Conservation (phyloP, 1,139 yeast genomes). For the Hansenula sp. region DNA sequence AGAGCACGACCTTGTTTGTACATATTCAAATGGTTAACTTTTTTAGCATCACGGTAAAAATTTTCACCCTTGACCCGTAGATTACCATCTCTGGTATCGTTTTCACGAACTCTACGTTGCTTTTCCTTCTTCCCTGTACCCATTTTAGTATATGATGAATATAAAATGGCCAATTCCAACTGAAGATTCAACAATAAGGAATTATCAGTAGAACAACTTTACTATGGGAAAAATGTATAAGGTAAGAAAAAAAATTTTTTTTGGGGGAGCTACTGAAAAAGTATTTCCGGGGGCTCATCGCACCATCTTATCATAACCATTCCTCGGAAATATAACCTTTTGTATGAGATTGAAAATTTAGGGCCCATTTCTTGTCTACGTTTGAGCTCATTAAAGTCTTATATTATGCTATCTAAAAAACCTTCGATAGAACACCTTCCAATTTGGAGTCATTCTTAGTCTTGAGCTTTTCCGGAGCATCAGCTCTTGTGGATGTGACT, state of each 20-base stretch:
- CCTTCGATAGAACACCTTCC: slow-evolving; percentile 16
- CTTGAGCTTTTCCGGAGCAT: slow-evolving; percentile 49
- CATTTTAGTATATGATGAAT: slow-evolving; percentile 39
- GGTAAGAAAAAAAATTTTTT: slow-evolving; percentile 2
- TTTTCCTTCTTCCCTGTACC: slow-evolving; percentile 93
- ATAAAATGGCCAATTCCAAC: not conserved
- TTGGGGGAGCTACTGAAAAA: not conserved
- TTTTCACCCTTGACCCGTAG: slow-evolving; percentile 95
- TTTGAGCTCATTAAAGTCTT: not conserved
- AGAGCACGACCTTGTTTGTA: slow-evolving; percentile 88
- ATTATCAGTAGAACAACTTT: not conserved
- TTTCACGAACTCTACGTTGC: slow-evolving; percentile 77
- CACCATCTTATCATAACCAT: not conserved
- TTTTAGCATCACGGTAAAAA: slow-evolving; percentile 91
- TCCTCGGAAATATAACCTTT: slow-evolving; percentile 1
- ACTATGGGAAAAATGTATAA: not conserved
- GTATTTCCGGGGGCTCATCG: not conserved
- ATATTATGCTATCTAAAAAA: slow-evolving; percentile 11
- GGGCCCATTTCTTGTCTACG: no score
- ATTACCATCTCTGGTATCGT: slow-evolving; percentile 82
- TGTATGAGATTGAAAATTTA: no score
- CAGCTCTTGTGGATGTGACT: slow-evolving; percentile 62
- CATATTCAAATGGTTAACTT: slow-evolving; percentile 87
- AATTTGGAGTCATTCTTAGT: slow-evolving; percentile 22
- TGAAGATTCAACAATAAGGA: not conserved